These are phyloP conservation scores for Cicer cuneatum DNA, from an alignment of 306 rosid genomes.

Conservation along the genomic window DNA sequence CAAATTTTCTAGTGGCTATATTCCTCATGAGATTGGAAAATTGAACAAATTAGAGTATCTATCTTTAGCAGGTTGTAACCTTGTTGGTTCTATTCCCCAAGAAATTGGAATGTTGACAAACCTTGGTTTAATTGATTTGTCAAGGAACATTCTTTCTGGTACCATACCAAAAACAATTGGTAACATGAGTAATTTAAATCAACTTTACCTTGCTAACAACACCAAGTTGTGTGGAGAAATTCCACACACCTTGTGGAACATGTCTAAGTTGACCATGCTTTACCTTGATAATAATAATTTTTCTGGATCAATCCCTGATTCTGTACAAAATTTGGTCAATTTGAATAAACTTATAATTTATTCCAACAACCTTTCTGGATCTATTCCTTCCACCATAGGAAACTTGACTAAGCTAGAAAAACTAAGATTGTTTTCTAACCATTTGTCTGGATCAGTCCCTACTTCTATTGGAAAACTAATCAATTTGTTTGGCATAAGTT, in stretches of 20 bases:
- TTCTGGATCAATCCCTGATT: conserved; percentile 17
- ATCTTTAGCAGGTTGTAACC: accelerated
- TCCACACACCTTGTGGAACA: conserved; percentile 34
- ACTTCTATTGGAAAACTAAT: conserved; percentile 13
- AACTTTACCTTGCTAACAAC: not conserved
- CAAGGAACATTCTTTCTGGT: not conserved
- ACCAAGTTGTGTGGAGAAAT: not conserved
- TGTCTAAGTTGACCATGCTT: not conserved
- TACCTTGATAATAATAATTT: not conserved
- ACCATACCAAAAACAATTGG: conserved; percentile 34
- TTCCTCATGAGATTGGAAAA: conserved; percentile 42
- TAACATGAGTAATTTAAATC: conserved; percentile 4
- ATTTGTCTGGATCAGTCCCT: conserved; percentile 36
- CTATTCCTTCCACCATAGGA: conserved; percentile 42
- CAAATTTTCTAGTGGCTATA: not conserved
- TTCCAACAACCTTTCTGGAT: not conserved
- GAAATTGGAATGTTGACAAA: conserved; percentile 47
- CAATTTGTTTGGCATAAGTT: not conserved
- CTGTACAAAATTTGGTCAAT: conserved; percentile 34
- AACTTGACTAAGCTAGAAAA: not conserved
- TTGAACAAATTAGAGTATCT: conserved; percentile 5
- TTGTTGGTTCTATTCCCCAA: conserved; percentile 36
- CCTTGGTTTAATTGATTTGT: not conserved
- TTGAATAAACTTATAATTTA: not conserved
- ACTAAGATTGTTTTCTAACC: not conserved